Conservation (phyloP, 202 grass and related monocot species). For the Brachypodium distachyon region DNA sequence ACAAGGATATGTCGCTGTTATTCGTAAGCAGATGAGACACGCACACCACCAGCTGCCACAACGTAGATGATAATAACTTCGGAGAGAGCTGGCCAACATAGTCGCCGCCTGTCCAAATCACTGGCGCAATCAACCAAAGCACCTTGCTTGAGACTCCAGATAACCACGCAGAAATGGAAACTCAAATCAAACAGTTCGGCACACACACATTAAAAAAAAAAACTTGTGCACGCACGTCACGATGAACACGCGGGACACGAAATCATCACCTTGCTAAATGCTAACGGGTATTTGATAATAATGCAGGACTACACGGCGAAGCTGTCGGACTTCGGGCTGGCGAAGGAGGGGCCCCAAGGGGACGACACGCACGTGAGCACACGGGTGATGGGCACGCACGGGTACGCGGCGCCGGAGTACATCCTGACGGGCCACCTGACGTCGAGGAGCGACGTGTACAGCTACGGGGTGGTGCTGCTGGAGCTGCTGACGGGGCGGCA, state of each 20-base stretch:
- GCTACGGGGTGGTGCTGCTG: conserved; percentile 66
- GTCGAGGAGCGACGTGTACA: conserved; percentile 76
- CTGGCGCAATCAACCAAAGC: background rate
- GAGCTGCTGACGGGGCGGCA: conserved; percentile 57
- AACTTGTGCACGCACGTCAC: background rate
- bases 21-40: background rate
- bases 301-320: conserved; percentile 76
- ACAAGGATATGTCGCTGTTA: background rate
- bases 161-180: background rate
- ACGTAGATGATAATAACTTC: no score
- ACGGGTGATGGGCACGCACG: conserved; percentile 69
- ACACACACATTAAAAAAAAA: background rate
- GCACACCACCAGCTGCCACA: background rate
- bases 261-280: no score
- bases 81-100: no score
- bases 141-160: background rate
- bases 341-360: conserved; percentile 59
- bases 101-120: background rate
- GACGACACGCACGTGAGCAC: conserved; percentile 58
- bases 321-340: conserved; percentile 81
- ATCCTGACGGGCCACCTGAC: conserved; percentile 79
- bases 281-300: no score
- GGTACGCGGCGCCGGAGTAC: conserved; percentile 80
- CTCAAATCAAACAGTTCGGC: background rate
- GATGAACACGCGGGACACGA: background rate